Evolutionary conservation across 139 green algal genomes (phyloP).

Genomic region (Coccomyxa sp.): DNA sequence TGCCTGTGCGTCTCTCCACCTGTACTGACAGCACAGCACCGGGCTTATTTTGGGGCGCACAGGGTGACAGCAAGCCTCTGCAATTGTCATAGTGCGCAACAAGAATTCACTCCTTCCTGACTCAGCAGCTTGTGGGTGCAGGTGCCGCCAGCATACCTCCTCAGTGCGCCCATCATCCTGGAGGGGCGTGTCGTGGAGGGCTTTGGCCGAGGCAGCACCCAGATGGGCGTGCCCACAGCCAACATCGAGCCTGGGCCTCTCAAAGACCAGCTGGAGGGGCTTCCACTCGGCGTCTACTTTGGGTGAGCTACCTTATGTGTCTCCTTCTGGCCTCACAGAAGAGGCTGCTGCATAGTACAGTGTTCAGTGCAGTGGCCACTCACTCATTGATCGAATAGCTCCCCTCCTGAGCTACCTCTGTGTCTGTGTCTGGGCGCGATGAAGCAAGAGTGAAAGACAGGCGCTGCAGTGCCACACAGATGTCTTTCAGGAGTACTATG

Average conservation of each 20-base stretch:
- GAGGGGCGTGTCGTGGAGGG: constrained; percentile 55
- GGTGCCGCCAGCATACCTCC: constrained; percentile 35
- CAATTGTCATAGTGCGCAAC: too few relatives aligned
- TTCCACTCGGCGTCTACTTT: constrained; percentile 88
- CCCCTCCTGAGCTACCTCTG: neutral
- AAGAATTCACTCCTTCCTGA: too few relatives aligned
- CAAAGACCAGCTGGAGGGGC: constrained; percentile 29
- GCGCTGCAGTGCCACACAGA: too few relatives aligned
- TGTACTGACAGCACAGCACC: too few relatives aligned
- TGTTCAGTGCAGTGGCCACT: neutral
- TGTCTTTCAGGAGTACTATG: too few relatives aligned
- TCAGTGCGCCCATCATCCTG: constrained; percentile 37
- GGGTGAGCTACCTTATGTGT: constrained; percentile 62
- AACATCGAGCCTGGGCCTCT: constrained; percentile 73
- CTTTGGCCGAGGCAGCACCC: constrained; percentile 82
- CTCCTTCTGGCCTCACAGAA: neutral
- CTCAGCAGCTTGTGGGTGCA: too few relatives aligned
- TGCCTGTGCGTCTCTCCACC: too few relatives aligned
- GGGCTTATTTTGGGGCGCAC: too few relatives aligned
- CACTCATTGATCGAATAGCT: neutral
- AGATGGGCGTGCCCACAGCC: constrained; percentile 88
- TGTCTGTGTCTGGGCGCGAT: neutral
- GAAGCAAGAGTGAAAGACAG: neutral
- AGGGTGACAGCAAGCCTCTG: too few relatives aligned
- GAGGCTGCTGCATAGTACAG: too few relatives aligned